Conservation (phyloP, 78 protist genomes). For the Guillardia theta region DNA sequence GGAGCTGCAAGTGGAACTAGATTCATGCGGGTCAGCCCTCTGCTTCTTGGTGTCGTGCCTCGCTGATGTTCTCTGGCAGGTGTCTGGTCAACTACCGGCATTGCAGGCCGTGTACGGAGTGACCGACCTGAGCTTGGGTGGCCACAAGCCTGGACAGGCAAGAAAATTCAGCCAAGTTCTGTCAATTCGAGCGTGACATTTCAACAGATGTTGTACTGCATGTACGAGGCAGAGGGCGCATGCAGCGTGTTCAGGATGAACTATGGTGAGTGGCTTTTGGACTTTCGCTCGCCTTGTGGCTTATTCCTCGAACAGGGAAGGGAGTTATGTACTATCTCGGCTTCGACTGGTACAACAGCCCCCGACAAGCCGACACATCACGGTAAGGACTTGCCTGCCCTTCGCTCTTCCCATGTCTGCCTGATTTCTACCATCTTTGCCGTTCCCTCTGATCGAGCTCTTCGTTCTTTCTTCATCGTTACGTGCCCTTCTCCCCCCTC, state of each 20-base stretch:
- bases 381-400: too few species aligned
- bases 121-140: neutral
- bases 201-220: conserved; percentile 23
- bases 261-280: too few species aligned
- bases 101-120: conserved; percentile 28
- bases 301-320: too few species aligned
- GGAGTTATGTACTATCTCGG: neutral
- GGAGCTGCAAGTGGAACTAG: neutral
- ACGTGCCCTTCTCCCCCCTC: too few species aligned
- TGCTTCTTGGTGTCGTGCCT: neutral
- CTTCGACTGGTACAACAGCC: neutral
- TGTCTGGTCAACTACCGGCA: neutral
- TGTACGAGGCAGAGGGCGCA: conserved; percentile 36
- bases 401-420: too few species aligned
- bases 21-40: neutral
- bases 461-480: too few species aligned
- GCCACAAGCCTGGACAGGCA: conserved; percentile 25
- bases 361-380: conserved; percentile 17
- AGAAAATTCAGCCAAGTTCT: too few species aligned
- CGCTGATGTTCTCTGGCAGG: too few species aligned
- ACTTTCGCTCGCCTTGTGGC: too few species aligned
- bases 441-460: too few species aligned
- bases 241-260: conserved; percentile 26
- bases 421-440: too few species aligned
- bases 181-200: neutral